Base-by-base conservation (phyloP, 2,329 filamentous ascomycete species). In the Sporothrix curviconia region DNA sequence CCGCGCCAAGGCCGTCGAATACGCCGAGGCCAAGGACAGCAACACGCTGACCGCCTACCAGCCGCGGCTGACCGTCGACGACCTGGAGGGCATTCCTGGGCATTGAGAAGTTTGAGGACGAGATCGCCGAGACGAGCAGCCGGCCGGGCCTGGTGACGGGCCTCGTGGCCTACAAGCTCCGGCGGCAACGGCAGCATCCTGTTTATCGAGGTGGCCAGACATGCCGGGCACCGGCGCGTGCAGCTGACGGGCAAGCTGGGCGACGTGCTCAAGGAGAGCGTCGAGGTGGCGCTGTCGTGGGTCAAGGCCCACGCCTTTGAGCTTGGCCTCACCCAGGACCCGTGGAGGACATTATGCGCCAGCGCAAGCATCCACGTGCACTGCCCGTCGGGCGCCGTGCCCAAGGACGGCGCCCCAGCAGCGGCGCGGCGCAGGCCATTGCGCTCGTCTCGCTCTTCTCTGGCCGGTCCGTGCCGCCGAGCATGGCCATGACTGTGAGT, bases 231-330 rank as follows among this genome's bases (percentile, higher is more conserved):
- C 57, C 94, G 94, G 34, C 86, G 87, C 55, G 90, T 99, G 36
- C 94, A 97, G 73, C 84, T 99, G 25, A 99, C 94, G 1, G 94
- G 94, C 61, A 97, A 95, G 71, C 84, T 99, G 7, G 94, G 94
- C 62, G 92, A 96, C 65, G 94, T 99, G 30, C 83, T 99, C 59
- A 97, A 97, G 73, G 94, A 99, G 73, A 92, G 87, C 62, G 94
- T 97, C 42, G 92, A 97, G 71, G 94, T 99, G 19, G 94, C 94
- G 11, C 79, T 97, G 34, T 92, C 87, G 15, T 99, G 94, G 94
- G 94, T 99, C 53, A 96, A 96, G 72, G 89, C 90, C 4, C 92
- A 99, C 70, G 92, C 92, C 3, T 96, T 87, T 67, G 90, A 95
- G 67, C 79, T 99, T 12, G 91, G 91, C 9, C 77, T 99, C 40